Evolutionary conservation across 1,284 basidiomycete species (phyloP).

Genomic region (Malassezia dermatis): DNA sequence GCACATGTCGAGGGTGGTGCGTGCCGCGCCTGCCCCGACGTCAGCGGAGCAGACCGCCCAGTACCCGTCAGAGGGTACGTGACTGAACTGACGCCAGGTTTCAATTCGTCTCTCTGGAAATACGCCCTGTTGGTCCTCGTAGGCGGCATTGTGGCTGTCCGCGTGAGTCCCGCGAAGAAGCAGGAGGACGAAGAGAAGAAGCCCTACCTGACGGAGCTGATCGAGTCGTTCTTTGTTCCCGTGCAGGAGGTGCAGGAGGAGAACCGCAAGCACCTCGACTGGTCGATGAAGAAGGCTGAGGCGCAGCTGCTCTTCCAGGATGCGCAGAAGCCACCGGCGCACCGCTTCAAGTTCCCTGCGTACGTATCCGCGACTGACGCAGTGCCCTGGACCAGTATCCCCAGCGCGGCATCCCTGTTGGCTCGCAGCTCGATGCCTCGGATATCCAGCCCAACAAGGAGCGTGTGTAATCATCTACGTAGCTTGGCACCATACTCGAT

Average conservation of each 20-base stretch:
- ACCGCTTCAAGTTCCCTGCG: slow-evolving; percentile 12
- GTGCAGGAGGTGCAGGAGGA: not conserved
- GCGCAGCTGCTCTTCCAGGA: slow-evolving; percentile 17
- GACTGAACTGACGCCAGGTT: slow-evolving; percentile 1
- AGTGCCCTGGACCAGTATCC: slow-evolving; percentile 17
- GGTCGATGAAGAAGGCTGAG: slow-evolving; percentile 12
- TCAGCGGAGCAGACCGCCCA: slow-evolving; percentile 15
- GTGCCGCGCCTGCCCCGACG: slow-evolving; percentile 4
- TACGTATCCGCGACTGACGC: slow-evolving; percentile 9
- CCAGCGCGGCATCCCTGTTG: slow-evolving; percentile 8
- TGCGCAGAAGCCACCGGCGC: slow-evolving; percentile 13
- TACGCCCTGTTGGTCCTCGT: not conserved
- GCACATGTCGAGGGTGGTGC: slow-evolving; percentile 9
- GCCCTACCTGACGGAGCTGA: slow-evolving; percentile 1
- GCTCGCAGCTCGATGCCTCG: slow-evolving; percentile 8
- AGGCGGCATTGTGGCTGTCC: not conserved
- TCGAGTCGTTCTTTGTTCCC: slow-evolving; percentile 4
- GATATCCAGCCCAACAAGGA: slow-evolving; percentile 13
- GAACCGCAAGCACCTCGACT: slow-evolving; percentile 15
- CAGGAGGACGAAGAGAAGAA: not conserved
- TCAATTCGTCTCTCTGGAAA: slow-evolving; percentile 13
- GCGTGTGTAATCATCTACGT: slow-evolving; percentile 7
- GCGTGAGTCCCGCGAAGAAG: not conserved
- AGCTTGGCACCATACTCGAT: not conserved
- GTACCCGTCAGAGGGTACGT: slow-evolving; percentile 17